Evolutionary conservation across 371 early-diverging fungal genomes (phyloP), one percentile per base, ranked within the genome.

Genomic region (Entomophthora muscae): DNA sequence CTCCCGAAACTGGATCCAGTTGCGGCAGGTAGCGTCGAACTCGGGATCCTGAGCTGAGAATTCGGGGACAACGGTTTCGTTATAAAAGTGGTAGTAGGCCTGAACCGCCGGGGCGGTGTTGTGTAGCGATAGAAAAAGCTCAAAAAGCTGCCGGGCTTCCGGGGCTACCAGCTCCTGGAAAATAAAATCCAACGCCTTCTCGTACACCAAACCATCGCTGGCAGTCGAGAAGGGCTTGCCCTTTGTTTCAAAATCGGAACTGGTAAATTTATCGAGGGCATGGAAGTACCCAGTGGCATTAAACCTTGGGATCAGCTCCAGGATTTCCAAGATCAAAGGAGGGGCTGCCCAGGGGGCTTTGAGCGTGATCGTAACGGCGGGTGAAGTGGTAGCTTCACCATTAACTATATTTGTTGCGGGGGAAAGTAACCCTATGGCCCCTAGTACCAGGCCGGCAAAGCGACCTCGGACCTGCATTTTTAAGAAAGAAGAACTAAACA

Each of bases 1-100:
- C 52, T 78, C 81, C 61, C 81, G 73, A 68, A 78, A 78, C 65
- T 84, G 81, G 12, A 80, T 83, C 91, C 91, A 93, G 0, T 76
- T 76, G 7, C 68, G 67, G 57, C 91, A 90, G 0, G 65, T 62
- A 0, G 64, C 61, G 66, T 84, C 74, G 65, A 83, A 83, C 3
- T 61, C 65, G 66, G 3, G 66, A 32, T 21, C 66, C 58, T 3
- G 63, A 10, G 42, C 42, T 17, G 42, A 42, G 33, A 70, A 68
- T n/a, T 69, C 63, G 1, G 82, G 80, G 0, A 76, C 65, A n/a
- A 86, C 78, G 5, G 75, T 76, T 10, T 83, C 70, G 22, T 72
- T 67, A 72, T 91, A 95, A 57, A 79, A 80, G 53, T 88, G 89
- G 67, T 86, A 83, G 64, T 83, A 81, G 0, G 93, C 83, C 66